Base-by-base conservation (phyloP, 2,329 filamentous ascomycete species). In the Coniochaeta sp. region DNA sequence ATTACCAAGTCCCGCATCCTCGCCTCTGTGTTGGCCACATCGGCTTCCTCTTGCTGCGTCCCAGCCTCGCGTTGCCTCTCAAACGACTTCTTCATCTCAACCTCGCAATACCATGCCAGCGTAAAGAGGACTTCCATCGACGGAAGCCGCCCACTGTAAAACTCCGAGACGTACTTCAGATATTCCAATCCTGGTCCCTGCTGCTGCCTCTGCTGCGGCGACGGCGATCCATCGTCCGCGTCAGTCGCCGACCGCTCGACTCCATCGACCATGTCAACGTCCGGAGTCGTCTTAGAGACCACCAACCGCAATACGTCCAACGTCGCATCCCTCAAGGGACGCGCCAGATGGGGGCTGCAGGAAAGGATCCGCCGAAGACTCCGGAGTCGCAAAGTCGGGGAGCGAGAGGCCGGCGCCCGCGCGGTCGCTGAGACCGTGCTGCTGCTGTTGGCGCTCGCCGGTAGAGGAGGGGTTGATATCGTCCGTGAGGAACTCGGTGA, bases 301-400 rank as follows among this genome's bases (percentile, higher is more conserved):
- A 83, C 83, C 80, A 83, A 87, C 86, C 85, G 86, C 86, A 89
- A 84, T 79, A 81, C 83, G 81, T 74, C 82, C 83, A 87, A 81
- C 84, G 86, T 89, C 86, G 86, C 86, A 88, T 88, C 85, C 85
- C 75, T 77, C 70, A 88, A 78, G 71, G 86, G 86, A 88, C 86
- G 86, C 86, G 86, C 86, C 86, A 88, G 80, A 74, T 77, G 81
- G 82, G 85, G 85, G 85, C 85, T 88, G 86, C 86, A 82, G 84
- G 86, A 82, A 82, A 88, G 81, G 74, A 88, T 85, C 78, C 80
- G 84, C 77, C 77, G 79, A 75, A 85, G 82, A 75, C 79, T 79
- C 69, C 79, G 81, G 78, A 83, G 76, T 81, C 82, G 82, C 77
- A 85, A 75, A 72, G 79, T 85, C 76, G 78, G 78, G 73, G 75